Conservation (phyloP, 2,329 filamentous ascomycete genomes). For the Hymenoscyphus infarciens region DNA sequence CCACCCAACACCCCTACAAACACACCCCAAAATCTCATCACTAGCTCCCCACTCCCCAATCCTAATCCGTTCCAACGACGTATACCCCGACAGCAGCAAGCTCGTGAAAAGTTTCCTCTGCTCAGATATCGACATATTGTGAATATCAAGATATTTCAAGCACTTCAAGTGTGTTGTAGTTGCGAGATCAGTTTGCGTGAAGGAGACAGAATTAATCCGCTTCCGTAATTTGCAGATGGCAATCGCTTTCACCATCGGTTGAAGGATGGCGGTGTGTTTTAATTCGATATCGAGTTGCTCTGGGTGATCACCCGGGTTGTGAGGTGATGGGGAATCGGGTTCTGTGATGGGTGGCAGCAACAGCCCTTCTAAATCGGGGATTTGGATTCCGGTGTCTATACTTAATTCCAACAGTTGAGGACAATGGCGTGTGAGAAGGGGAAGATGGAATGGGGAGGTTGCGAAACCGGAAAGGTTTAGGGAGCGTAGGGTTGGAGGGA, state of each 20-base stretch:
- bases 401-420: constrained; percentile 4
- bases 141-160: constrained; percentile 3
- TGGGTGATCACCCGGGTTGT: background rate
- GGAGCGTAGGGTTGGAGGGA: constrained; percentile 4
- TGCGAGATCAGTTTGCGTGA: background rate
- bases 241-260: constrained; percentile 5
- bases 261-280: constrained; percentile 5
- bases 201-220: constrained; percentile 5
- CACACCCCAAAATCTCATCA: background rate
- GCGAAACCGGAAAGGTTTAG: constrained; percentile 1
- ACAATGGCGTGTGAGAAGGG: background rate
- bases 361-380: constrained; percentile 8
- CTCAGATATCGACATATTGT: constrained; percentile 5
- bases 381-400: constrained; percentile 3
- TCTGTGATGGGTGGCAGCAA: constrained; percentile 4
- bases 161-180: background rate
- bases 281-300: background rate
- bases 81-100: constrained; percentile 9
- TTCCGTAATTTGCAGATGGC: constrained; percentile 12
- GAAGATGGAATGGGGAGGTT: background rate
- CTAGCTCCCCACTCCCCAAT: constrained; percentile 10
- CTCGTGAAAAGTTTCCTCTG: constrained; percentile 12
- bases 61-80: constrained; percentile 6
- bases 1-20: constrained; percentile 16
- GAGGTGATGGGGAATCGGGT: background rate